Evolutionary conservation across 2,329 filamentous ascomycete species (phyloP), one percentile per base, ranked within the genome.

Genomic region (Paraphaeosphaeria minitans): DNA sequence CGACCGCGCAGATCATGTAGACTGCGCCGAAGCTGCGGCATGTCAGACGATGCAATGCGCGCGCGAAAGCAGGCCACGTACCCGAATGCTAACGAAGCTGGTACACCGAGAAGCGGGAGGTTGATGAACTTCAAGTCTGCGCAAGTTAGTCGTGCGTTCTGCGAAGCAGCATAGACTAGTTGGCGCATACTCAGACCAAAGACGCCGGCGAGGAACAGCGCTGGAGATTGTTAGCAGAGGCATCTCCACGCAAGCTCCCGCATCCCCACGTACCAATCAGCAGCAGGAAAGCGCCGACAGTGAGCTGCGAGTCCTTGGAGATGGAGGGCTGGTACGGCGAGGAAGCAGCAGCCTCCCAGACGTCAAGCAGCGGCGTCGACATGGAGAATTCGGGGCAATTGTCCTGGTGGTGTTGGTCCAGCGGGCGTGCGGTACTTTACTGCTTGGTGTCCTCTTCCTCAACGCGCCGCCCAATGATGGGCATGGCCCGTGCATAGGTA

Each of bases 1-100:
- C 95, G 76, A 95, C 95, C 60, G 93, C 95, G 80, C 95, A 99
- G 81, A 99, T 98, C 90, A 97, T 97, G 81, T 95, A 97, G 47
- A 99, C 93, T 52, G 94, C 89, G 69, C 95, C 95, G 78, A 97
- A 91, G 52, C 94, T 97, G 73, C n/a, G 41, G 12, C 21, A 21
- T 47, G 37, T 49, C 43, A 24, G 55, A 58, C 50, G 51, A 31
- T 31, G 42, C 49, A 6, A 16, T 9, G 24, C n/a, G 16, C 31
- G n/a, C 21, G 27, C 19, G 35, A 22, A 19, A 31, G 29, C 54
- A 59, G 51, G 59, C 47, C 46, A 73, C 91, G 73, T 88, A 98
- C 94, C 91, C 94, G 81, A 97, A 87, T 63, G 93, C 90, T 69
- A 96, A 76, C 60, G 94, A 96, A 62, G 95, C 93, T 43, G 95